These are phyloP conservation scores for Toxicodendron radicans DNA, from an alignment of 345 rosid species.

Conservation along the genomic window DNA sequence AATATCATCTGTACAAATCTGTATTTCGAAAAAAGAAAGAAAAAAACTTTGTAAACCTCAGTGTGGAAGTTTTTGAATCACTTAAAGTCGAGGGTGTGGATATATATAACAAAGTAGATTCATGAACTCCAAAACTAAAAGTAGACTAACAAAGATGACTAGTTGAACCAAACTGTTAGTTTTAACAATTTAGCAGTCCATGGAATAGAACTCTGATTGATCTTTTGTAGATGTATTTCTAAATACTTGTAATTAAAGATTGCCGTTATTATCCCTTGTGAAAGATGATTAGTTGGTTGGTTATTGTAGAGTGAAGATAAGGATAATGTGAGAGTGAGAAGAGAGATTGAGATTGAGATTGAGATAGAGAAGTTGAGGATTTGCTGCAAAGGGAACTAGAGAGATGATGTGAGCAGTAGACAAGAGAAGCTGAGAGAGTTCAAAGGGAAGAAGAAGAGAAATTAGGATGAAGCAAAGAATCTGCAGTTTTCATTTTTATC, in stretches of 20 bases:
- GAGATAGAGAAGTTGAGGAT: not conserved
- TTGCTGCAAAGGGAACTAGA: not conserved
- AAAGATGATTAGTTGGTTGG: no score
- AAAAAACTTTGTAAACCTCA: not conserved
- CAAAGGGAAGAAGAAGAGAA: not conserved
- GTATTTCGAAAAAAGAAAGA: not conserved
- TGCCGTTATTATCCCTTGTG: no score
- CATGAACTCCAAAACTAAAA: not conserved
- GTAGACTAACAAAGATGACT: not conserved
- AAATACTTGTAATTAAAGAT: no score
- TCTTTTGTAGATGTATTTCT: no score
- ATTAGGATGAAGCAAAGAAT: not conserved
- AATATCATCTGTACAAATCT: not conserved
- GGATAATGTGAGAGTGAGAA: no score
- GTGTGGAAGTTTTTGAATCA: not conserved
- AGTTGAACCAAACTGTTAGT: not conserved
- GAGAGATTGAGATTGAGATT: no score
- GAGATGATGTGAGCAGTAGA: not conserved
- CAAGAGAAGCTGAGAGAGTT: not conserved
- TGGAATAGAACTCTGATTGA: not conserved
- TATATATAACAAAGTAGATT: not conserved
- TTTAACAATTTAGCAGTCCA: not conserved
- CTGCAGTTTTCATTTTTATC: not conserved
- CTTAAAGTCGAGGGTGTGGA: not conserved
- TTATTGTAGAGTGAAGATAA: no score